Conservation (phyloP, 345 rosid species). For the Arabidopsis thaliana region DNA sequence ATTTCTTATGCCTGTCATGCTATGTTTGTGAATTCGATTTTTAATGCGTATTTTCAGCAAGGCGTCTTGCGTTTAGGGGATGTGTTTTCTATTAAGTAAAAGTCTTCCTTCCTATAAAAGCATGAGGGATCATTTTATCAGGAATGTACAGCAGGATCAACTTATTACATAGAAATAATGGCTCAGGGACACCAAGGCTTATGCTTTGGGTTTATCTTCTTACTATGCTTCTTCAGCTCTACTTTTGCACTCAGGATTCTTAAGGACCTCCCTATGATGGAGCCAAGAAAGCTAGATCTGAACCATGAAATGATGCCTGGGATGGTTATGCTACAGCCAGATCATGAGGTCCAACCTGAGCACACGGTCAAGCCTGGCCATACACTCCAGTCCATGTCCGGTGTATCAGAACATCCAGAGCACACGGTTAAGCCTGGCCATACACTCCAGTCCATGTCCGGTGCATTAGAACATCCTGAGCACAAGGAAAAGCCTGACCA, state of each 20-base stretch:
- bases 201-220: constrained; percentile 45
- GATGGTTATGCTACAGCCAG: constrained; percentile 17
- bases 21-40: constrained; percentile 31
- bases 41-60: constrained; percentile 31
- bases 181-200: constrained; percentile 39
- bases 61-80: constrained; percentile 31
- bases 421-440: background rate
- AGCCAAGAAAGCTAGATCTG: constrained; percentile 23
- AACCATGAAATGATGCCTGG: constrained; percentile 15
- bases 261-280: constrained; percentile 42
- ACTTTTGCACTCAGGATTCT: constrained; percentile 54
- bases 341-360: constrained; percentile 6
- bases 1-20: constrained; percentile 26
- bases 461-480: constrained; percentile 6
- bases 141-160: constrained; percentile 23
- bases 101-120: constrained; percentile 36
- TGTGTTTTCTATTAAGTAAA: constrained; percentile 15
- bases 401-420: background rate
- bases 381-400: background rate
- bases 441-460: background rate
- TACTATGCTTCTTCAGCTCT: constrained; percentile 49
- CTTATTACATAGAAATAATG: constrained; percentile 44
- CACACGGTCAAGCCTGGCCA: constrained; percentile 10
- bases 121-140: background rate
- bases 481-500: background rate